Evolutionary conservation across 2,329 filamentous ascomycete species (phyloP), one percentile per base, ranked within the genome.

Genomic region (Calonectria hawksworthii): DNA sequence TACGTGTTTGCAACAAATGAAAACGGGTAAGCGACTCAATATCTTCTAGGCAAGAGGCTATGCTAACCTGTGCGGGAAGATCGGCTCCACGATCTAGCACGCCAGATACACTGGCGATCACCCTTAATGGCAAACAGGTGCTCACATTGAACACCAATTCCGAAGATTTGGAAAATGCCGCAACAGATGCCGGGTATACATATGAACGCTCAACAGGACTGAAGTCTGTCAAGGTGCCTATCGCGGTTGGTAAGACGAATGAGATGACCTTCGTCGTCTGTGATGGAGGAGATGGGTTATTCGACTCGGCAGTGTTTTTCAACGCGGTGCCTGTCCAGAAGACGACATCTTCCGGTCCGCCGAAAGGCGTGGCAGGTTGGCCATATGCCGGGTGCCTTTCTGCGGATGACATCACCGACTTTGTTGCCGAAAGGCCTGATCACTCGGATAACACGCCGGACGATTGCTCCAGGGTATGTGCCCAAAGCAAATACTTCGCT

Each of bases 261-360:
- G 7, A 23, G 2, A 50, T 50, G 47, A 23, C n/a, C 1, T 26
- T 50, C 13, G 21, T 50, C 3, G 21, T 50, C 47, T 50, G 47
- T 26, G 47, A 50, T 50, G 4, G 9, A 50, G n/a, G 10, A 50
- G 47, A 50, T 16, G n/a, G 47, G 26, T 3, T 11, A 10, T 1
- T 50, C 3, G 47, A 50, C 47, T 50, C 47, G 3, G 13, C 47
- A 23, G 47, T 11, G 4, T 50, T 50, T 50, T 26, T 50, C 47
- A 2, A 50, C 11, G 9, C 13, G 1, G n/a, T 2, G 13, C 9
- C n/a, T 8, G 26, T 26, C n/a, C 6, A 6, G n/a, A 10, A 1
- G 10, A n/a, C n/a, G n/a, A n/a, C n/a, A 50, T 11, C 47, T 9
- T 50, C 47, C 47, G 47, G 11, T 6, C n/a, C n/a, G n/a, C n/a